phyloP scores from a whole-genome alignment of 305 asterid genomes.

The Ilex paraguariensis region DNA sequence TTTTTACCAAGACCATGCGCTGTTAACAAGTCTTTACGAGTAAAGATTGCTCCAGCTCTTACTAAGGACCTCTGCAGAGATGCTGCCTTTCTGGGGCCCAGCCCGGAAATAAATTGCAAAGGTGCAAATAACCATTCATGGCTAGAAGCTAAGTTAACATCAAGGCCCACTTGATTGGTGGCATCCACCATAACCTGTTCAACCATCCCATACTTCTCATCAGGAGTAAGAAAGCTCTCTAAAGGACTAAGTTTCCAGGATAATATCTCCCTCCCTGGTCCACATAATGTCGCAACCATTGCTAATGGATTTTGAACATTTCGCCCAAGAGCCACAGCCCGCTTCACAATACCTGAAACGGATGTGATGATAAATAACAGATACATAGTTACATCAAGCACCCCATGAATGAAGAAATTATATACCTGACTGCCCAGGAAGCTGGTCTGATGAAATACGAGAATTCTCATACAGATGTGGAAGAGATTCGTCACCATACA shows the following conservation, averaged over 20 bases:
- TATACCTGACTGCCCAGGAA: slow-evolving; percentile 90
- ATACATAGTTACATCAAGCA: slow-evolving; percentile 4
- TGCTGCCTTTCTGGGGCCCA: slow-evolving; percentile 97
- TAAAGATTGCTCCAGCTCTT: slow-evolving; percentile 82
- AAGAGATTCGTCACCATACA: slow-evolving; percentile 94
- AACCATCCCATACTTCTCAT: slow-evolving; percentile 85
- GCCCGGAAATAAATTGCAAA: slow-evolving; percentile 89
- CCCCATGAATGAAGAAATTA: slow-evolving; percentile 9
- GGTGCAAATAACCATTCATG: slow-evolving; percentile 99
- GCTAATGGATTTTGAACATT: slow-evolving; percentile 90
- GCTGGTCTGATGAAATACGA: slow-evolving; percentile 88
- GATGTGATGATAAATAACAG: slow-evolving; percentile 8
- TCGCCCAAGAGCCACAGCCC: slow-evolving; percentile 96
- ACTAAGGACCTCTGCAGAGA: slow-evolving; percentile 84
- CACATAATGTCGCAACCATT: slow-evolving; percentile 90
- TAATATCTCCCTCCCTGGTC: slow-evolving; percentile 86
- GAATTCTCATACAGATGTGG: slow-evolving; percentile 94
- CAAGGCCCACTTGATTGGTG: slow-evolving; percentile 95
- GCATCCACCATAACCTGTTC: slow-evolving; percentile 95
- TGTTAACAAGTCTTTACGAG: slow-evolving; percentile 85
- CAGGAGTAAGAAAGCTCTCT: slow-evolving; percentile 91
- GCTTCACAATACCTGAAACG: slow-evolving; percentile 72
- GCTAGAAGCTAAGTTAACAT: slow-evolving; percentile 84
- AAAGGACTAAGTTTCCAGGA: slow-evolving; percentile 90
- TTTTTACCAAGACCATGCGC: slow-evolving; percentile 84